Evolutionary conservation across 768 basidiomycete species (phyloP).

Genomic region (Mycena latifolia): DNA sequence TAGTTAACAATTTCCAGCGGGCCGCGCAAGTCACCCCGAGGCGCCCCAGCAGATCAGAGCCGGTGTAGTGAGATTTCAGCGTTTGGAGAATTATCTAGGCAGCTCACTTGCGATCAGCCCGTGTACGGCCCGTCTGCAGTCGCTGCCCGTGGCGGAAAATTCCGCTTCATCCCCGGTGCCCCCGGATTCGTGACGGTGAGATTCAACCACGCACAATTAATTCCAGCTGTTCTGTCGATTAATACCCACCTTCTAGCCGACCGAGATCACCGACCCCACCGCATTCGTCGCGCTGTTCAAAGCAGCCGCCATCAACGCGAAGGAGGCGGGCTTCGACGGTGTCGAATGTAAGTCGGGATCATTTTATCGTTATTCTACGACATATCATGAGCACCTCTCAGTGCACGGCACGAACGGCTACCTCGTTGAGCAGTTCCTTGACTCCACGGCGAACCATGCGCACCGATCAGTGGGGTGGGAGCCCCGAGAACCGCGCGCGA

Average conservation of each 20-base stretch:
- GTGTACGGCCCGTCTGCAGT: slow-evolving; percentile 54
- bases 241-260: slow-evolving; percentile 33
- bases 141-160: slow-evolving; percentile 41
- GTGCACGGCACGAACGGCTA: slow-evolving; percentile 45
- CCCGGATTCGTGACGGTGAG: slow-evolving; percentile 43
- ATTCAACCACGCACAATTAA: not conserved
- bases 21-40: slow-evolving; percentile 21
- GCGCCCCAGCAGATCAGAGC: slow-evolving; percentile 49
- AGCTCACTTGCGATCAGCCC: slow-evolving; percentile 37
- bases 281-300: slow-evolving; percentile 45
- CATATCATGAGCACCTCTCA: not conserved
- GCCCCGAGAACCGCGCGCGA: slow-evolving; percentile 54
- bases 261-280: slow-evolving; percentile 45
- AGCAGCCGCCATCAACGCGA: slow-evolving; percentile 52
- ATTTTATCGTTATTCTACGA: not conserved
- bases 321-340: slow-evolving; percentile 30
- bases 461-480: slow-evolving; percentile 50
- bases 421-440: slow-evolving; percentile 51
- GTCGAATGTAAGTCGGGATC: slow-evolving; percentile 24
- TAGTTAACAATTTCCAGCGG: slow-evolving; percentile 2
- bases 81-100: not conserved
- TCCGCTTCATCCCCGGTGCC: slow-evolving; percentile 40
- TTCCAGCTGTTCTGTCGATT: too few relatives aligned
- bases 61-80: slow-evolving; percentile 49
- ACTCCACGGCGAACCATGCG: slow-evolving; percentile 47